Percentiles rank a stretch among this genome's conserved stretches.
Conservation (phyloP, 2,329 filamentous ascomycete genomes). For the Aphanoascus verrucosus region DNA sequence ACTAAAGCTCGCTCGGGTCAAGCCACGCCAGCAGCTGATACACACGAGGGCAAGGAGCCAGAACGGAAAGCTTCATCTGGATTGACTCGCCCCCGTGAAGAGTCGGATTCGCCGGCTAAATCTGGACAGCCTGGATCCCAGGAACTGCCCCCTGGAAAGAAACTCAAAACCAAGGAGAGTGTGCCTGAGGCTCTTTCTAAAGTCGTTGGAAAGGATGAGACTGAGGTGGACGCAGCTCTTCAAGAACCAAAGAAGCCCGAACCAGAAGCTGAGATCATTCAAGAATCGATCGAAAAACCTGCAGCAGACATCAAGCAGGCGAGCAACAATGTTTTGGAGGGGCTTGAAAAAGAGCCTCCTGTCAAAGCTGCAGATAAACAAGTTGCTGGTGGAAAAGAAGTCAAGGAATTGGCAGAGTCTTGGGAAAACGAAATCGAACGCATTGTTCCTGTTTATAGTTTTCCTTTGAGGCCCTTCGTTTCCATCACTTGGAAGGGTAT, state of each 20-base stretch:
- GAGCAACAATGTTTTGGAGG: background rate
- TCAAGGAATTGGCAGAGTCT: slow-evolving; percentile 12
- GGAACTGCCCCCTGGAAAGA: slow-evolving; percentile 1
- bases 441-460: slow-evolving; percentile 77
- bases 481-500: slow-evolving; percentile 58
- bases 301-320: slow-evolving; percentile 23
- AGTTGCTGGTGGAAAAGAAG: slow-evolving; percentile 21
- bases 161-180: slow-evolving; percentile 44
- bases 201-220: slow-evolving; percentile 50
- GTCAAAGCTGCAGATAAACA: slow-evolving; percentile 46
- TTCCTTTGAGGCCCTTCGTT: slow-evolving; percentile 93
- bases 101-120: background rate
- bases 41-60: slow-evolving; percentile 11
- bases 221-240: slow-evolving; percentile 56
- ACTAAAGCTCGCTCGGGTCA: slow-evolving; percentile 26
- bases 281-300: slow-evolving; percentile 22
- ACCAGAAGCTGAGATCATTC: slow-evolving; percentile 26
- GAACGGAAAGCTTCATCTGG: slow-evolving; percentile 1
- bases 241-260: slow-evolving; percentile 28
- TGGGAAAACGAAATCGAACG: slow-evolving; percentile 53
- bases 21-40: slow-evolving; percentile 28
- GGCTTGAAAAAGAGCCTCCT: slow-evolving; percentile 21
- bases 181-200: slow-evolving; percentile 60
- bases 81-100: slow-evolving; percentile 7
- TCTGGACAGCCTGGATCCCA: background rate